phyloP scores from a whole-genome alignment of 1,284 basidiomycete genomes.

The Leccinum griseonigrum region DNA sequence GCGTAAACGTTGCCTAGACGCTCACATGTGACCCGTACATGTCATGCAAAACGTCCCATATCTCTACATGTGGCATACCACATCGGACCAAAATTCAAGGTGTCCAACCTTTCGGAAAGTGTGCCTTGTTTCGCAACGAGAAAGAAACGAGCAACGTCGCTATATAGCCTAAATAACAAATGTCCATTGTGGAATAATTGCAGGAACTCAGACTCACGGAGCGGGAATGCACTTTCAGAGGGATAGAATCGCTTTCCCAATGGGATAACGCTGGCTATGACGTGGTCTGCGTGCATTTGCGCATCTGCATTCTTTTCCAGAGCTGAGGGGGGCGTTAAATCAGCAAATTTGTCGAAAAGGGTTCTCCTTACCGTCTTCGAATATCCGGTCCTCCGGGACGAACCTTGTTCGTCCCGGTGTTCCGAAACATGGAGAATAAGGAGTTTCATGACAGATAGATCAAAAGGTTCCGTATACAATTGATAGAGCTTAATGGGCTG shows the following conservation, averaged over 20 bases:
- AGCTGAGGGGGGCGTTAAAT: conserved; percentile 34
- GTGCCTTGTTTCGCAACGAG: conserved; percentile 57
- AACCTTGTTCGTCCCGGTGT: conserved; percentile 84
- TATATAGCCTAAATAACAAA: conserved; percentile 53
- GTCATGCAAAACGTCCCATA: conserved; percentile 84
- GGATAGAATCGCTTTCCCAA: conserved; percentile 86
- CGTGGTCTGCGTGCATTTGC: conserved; percentile 54
- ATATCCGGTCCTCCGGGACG: conserved; percentile 76
- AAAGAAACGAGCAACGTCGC: conserved; percentile 70
- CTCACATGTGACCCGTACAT: conserved; percentile 84
- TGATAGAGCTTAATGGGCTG: conserved; percentile 71
- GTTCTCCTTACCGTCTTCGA: conserved; percentile 65
- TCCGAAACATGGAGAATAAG: conserved; percentile 93
- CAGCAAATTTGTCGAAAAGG: neutral
- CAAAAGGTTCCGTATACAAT: conserved; percentile 85
- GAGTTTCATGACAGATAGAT: conserved; percentile 82
- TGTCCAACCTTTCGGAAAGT: conserved; percentile 74
- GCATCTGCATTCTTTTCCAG: conserved; percentile 49
- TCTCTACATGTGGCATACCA: conserved; percentile 69
- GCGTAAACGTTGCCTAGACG: conserved; percentile 18
- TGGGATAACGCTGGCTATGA: conserved; percentile 63
- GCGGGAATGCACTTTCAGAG: conserved; percentile 86
- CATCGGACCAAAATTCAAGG: conserved; percentile 75
- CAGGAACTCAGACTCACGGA: conserved; percentile 51
- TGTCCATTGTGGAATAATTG: neutral